Conservation (phyloP, 1,139 yeast species). For the Candida sp. region DNA sequence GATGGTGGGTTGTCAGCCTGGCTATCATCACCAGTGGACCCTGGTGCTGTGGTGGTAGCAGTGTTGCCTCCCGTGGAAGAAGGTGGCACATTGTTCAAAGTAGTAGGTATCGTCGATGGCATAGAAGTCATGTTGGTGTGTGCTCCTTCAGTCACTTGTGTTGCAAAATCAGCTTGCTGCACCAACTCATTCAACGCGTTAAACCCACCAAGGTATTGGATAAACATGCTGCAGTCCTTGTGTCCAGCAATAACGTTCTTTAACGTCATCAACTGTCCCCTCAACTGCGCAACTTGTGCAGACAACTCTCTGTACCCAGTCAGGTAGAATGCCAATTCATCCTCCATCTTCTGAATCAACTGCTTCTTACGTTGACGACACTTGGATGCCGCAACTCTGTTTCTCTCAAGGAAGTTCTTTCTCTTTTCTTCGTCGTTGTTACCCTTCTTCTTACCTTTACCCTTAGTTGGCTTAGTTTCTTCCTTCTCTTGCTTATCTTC, state of each 20-base stretch:
- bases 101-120: slow-evolving; percentile 24
- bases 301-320: slow-evolving; percentile 73
- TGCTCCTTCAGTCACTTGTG: slow-evolving; percentile 21
- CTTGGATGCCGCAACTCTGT: slow-evolving; percentile 93
- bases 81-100: slow-evolving; percentile 12
- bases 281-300: slow-evolving; percentile 57
- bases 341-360: slow-evolving; percentile 82
- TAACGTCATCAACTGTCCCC: slow-evolving; percentile 62
- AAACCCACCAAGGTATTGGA: slow-evolving; percentile 41
- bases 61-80: slow-evolving; percentile 5
- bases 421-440: slow-evolving; percentile 59
- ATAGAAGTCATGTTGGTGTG: slow-evolving; percentile 18
- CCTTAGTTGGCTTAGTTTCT: neutral
- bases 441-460: slow-evolving; percentile 4
- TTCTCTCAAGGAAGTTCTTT: slow-evolving; percentile 83
- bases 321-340: slow-evolving; percentile 70
- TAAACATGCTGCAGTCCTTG: slow-evolving; percentile 42
- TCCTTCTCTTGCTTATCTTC: neutral
- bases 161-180: slow-evolving; percentile 34
- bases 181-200: slow-evolving; percentile 36
- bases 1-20: slow-evolving; percentile 9
- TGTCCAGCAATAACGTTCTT: slow-evolving; percentile 42
- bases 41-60: slow-evolving; percentile 12
- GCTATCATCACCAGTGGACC: neutral
- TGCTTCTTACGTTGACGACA: slow-evolving; percentile 96